Evolutionary conservation across 305 asterid species (phyloP), one percentile per base, ranked within the genome.

Genomic region (Solanum hybrid): DNA sequence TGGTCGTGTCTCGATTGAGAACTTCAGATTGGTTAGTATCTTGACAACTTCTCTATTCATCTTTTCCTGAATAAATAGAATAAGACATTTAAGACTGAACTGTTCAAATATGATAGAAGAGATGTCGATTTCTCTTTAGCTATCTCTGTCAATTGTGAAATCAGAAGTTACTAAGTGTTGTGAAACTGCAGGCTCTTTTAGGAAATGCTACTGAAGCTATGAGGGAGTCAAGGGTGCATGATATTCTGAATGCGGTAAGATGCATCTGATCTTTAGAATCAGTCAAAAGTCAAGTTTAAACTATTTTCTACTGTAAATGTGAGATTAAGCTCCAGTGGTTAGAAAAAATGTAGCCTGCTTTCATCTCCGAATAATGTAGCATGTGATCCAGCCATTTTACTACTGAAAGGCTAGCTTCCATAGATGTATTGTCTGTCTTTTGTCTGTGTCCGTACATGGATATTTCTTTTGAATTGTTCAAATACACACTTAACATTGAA

Each of bases 151-250:
- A 11, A 33, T 57, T 79, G 33, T 33, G 86, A 67, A 80, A 33
- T 79, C n/a, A 80, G 78, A 89, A 71, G 85, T n/a, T 29, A 80
- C 90, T 4, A 24, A 76, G 31, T 77, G 86, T 78, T 33, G 22
- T 89, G 35, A 92, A 22, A 89, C 90, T 92, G 92, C 95, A 97
- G 98, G 98, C 97, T 89, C 97, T 96, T 89, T 93, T 93, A 71
- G 91, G 94, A 31, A 95, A 96, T 73, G 95, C 96, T 14, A 96
- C 99, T 20, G 98, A 97, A 92, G 98, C 98, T 42, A 95, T 97
- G 98, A 96, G 92, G 95, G 95, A 94, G 90, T 95, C 99, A 3
- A 94, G 96, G 92, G 98, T 95, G 87, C 95, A 95, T 5, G 99
- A 97, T 82, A 94, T 96, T 90, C 93, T 97, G 40, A 96, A 96